A percentile compares a stretch with the other conserved stretches of the same genome.
phyloP scores from a whole-genome alignment of 352 stramenopile genomes.

The Phytophthora podocarpi region DNA sequence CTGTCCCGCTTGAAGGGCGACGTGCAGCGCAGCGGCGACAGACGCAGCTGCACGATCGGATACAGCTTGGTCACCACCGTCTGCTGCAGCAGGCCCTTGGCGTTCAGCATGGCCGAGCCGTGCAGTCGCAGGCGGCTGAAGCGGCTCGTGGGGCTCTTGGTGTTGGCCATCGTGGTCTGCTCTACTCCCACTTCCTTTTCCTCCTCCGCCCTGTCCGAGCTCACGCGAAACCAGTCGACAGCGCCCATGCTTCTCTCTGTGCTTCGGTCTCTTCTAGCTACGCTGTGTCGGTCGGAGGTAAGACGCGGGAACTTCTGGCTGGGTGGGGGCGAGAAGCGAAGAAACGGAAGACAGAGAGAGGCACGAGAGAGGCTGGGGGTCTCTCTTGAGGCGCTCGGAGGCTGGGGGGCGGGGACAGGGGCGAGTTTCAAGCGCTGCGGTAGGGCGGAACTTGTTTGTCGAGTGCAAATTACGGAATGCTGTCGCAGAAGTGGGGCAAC shows the following conservation, averaged over 20 bases:
- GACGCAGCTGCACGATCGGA: constrained; percentile 47
- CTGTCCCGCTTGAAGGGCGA: constrained; percentile 35
- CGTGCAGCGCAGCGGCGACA: constrained; percentile 39
- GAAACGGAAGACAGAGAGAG: constrained; percentile 30
- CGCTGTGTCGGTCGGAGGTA: neutral
- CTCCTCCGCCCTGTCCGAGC: constrained; percentile 11
- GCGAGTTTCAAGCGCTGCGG: constrained; percentile 13
- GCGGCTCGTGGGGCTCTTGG: constrained; percentile 24
- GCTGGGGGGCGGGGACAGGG: constrained; percentile 1
- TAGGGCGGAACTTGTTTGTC: constrained; percentile 17
- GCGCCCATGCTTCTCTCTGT: constrained; percentile 46
- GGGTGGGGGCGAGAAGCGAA: constrained; percentile 7
- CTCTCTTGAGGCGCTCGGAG: constrained; percentile 13
- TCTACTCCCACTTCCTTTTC: too few species aligned
- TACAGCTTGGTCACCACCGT: constrained; percentile 52
- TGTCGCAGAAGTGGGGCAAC: constrained; percentile 7
- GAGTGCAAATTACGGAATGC: constrained; percentile 38
- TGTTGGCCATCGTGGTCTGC: neutral
- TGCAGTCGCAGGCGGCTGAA: constrained; percentile 42
- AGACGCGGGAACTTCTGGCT: neutral
- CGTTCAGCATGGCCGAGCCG: constrained; percentile 47
- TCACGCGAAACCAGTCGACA: constrained; percentile 39
- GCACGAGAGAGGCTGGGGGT: constrained; percentile 1
- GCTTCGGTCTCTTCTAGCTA: constrained; percentile 22
- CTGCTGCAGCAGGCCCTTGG: constrained; percentile 50